Percentiles rank a stretch among this genome's conserved stretches.
Conservation (phyloP, 495 filamentous ascomycete genomes). For the Xylaria sp. region DNA sequence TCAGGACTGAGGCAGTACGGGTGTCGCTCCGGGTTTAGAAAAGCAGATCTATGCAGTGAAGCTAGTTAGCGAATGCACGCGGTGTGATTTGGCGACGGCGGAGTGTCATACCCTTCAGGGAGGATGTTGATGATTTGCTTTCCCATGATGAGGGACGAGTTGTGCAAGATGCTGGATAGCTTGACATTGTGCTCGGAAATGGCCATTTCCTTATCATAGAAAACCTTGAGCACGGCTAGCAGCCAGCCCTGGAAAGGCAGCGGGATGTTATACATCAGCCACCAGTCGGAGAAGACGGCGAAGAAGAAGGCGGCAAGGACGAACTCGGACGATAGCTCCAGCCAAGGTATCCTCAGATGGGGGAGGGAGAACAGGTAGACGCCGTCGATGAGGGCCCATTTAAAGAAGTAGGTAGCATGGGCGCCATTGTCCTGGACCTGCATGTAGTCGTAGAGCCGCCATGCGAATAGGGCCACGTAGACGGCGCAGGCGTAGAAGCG, state of each 20-base stretch:
- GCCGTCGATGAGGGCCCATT: conserved; percentile 87
- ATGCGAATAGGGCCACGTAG: conserved; percentile 74
- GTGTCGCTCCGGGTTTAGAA: conserved; percentile 78
- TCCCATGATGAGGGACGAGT: conserved; percentile 89
- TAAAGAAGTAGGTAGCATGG: conserved; percentile 86
- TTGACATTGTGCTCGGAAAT: conserved; percentile 90
- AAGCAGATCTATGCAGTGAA: conserved; percentile 68
- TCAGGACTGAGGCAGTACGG: conserved; percentile 79
- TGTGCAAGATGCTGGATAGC: conserved; percentile 81
- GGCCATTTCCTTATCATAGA: conserved; percentile 89
- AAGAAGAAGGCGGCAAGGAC: conserved; percentile 68
- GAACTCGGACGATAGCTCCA: conserved; percentile 82
- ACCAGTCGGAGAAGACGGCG: conserved; percentile 75
- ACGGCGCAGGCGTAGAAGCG: conserved; percentile 82
- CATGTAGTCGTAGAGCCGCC: conserved; percentile 85
- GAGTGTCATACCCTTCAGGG: conserved; percentile 78
- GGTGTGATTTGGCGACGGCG: not conserved
- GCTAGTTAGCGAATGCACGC: conserved; percentile 30
- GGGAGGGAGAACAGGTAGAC: conserved; percentile 86
- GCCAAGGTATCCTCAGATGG: conserved; percentile 88
- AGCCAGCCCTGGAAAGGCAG: conserved; percentile 73
- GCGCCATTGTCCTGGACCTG: conserved; percentile 73
- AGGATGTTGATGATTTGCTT: conserved; percentile 96
- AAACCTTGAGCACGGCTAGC: conserved; percentile 69
- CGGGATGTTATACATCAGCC: conserved; percentile 91